Evolutionary conservation across 495 filamentous ascomycete genomes (phyloP).

Genomic region (Aspergillus saccharolyticus): DNA sequence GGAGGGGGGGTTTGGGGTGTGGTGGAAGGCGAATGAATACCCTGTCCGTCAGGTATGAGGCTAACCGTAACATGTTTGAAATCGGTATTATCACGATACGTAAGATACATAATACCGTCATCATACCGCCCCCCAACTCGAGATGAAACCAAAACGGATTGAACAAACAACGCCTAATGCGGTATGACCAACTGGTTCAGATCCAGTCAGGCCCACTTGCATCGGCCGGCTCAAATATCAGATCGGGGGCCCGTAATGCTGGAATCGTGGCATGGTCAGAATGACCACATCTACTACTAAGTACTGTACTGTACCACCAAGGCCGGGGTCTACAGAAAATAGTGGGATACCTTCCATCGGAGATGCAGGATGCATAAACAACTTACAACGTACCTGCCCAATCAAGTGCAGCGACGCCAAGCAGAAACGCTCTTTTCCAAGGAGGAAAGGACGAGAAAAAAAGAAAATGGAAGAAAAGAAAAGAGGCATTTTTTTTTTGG

Average conservation of each 20-base stretch:
- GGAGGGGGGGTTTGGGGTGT: no score
- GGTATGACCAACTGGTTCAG: constrained; percentile 4
- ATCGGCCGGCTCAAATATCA: neutral
- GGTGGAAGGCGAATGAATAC: no score
- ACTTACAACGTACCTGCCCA: no score
- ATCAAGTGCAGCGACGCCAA: neutral
- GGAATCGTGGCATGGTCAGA: neutral
- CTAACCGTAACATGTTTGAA: neutral
- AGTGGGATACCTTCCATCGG: no score
- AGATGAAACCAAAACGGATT: neutral
- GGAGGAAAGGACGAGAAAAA: no score
- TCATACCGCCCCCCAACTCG: neutral
- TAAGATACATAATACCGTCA: neutral
- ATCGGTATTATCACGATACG: neutral
- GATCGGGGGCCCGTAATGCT: neutral
- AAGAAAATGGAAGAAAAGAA: no score
- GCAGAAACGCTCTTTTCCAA: no score
- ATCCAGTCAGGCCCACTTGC: constrained; percentile 10
- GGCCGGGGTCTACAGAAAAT: neutral
- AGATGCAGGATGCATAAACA: no score
- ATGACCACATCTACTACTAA: neutral
- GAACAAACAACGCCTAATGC: neutral
- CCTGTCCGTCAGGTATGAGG: neutral
- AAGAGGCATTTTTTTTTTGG: no score
- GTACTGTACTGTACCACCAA: constrained; percentile 3